Base-by-base conservation (phyloP, 2,329 filamentous ascomycete genomes). In the Neofusicoccum cordaticola region DNA sequence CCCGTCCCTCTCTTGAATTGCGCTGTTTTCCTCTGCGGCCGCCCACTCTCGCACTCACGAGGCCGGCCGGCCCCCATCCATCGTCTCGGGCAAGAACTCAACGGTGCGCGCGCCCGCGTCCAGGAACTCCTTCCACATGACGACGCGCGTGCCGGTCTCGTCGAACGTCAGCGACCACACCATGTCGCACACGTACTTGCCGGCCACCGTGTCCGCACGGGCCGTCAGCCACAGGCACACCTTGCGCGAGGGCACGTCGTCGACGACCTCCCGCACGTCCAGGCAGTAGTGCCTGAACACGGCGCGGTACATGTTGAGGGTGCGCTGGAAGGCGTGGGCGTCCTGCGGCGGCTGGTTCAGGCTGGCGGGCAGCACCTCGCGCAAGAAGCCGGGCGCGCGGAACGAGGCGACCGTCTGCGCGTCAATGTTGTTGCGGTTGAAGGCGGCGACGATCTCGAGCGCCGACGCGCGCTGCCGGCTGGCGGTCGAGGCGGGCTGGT, bases 361-460 rank as follows among this genome's bases (percentile, higher is more conserved):
- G 3, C 19, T 34, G 2, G 34, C 6, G 22, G 61, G 61, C 39
- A 63, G 39, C 9, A 63, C 39, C n/a, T 63, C 61, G 48, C 61
- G 61, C 47, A 17, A 8, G 39, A 52, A 63, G 37, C 41, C 17
- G 8, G 37, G 19, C 7, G 22, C 37, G 37, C 45, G 48, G 48
- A 53, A 41, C 11, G 45, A 44, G 6, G 37, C 39, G 48, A 63
- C 45, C 1, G 61, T 52, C 31, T 52, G 61, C 4, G 61, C n/a
- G 15, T 63, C 61, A 19, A 63, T 53, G 56, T 60, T 60, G 56
- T 60, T 58, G 60, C 58, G 60, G 37, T 63, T 63, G 61, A 63
- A 63, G 48, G 47, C 61, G 5, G 45, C 61, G 48, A 63, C 41
- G 39, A 63, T 52, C 31, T 48, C 48, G 15, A 63, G 35, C 37